phyloP scores from a whole-genome alignment of 441 rosid genomes.

The Populus hybrid region DNA sequence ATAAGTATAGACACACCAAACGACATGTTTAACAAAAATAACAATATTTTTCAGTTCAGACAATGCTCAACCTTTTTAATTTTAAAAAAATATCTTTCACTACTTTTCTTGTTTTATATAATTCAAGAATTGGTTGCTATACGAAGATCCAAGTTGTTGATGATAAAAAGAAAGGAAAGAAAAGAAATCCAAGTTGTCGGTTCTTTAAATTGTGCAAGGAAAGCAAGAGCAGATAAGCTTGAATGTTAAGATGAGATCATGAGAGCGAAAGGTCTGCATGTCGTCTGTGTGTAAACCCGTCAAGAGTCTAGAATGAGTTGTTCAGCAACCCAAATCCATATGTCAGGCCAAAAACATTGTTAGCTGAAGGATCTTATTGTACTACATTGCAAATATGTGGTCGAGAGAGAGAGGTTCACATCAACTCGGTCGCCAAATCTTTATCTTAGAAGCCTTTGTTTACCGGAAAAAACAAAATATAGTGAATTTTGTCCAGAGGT shows the following conservation, averaged over 20 bases:
- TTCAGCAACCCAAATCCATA: conserved; percentile 21
- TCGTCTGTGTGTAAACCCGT: background rate
- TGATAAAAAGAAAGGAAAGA: too few species aligned
- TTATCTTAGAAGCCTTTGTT: conserved; percentile 24
- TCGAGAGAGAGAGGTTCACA: conserved; percentile 27
- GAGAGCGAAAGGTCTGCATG: background rate
- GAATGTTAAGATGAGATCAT: background rate
- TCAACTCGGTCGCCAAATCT: conserved; percentile 47
- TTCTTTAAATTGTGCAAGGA: background rate
- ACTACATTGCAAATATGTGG: conserved; percentile 16
- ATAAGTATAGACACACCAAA: too few species aligned
- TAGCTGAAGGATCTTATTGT: conserved; percentile 20
- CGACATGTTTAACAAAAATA: too few species aligned
- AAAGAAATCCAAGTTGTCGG: too few species aligned
- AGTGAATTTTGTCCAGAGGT: background rate
- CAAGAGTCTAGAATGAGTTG: conserved; percentile 26
- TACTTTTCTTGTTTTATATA: too few species aligned
- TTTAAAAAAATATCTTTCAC: too few species aligned
- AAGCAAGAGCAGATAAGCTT: background rate
- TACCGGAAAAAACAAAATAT: background rate
- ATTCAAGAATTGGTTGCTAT: too few species aligned
- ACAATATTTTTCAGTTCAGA: too few species aligned
- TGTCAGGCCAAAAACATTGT: conserved; percentile 24
- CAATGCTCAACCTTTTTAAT: too few species aligned
- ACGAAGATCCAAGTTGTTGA: too few species aligned